Evolutionary conservation across 331 rosid genomes (phyloP).

Genomic region (Cydonia oblonga): DNA sequence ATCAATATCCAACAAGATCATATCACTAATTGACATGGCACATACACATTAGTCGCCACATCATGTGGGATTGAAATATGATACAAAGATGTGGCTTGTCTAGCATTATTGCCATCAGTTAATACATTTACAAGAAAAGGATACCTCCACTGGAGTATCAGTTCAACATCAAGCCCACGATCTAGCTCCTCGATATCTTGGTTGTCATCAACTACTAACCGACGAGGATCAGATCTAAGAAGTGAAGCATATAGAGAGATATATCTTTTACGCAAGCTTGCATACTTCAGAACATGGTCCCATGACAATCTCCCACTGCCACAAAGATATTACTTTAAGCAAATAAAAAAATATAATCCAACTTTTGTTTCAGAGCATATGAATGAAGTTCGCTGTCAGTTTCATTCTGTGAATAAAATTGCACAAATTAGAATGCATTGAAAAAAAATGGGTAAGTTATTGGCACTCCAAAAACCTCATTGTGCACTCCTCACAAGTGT

Average conservation of each 20-base stretch:
- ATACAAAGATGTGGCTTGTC: not conserved
- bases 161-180: constrained; percentile 78
- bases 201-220: constrained; percentile 56
- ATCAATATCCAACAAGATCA: not conserved
- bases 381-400: no score
- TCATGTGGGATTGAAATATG: not conserved
- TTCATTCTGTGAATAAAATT: no score
- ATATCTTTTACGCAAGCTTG: constrained; percentile 75
- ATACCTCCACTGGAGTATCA: constrained; percentile 97
- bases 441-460: no score
- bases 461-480: no score
- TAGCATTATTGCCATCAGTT: constrained; percentile 1
- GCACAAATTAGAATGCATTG: no score
- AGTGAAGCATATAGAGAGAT: constrained; percentile 71
- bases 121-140: constrained; percentile 3
- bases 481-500: not conserved
- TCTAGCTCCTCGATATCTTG: constrained; percentile 74
- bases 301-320: constrained; percentile 93
- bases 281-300: constrained; percentile 87
- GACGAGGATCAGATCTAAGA: constrained; percentile 76
- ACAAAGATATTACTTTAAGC: constrained; percentile 16
- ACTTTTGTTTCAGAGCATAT: no score
- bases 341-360: no score
- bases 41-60: not conserved
- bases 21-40: not conserved